Conservation (phyloP, 345 rosid genomes). For the Salix arbutifolia region DNA sequence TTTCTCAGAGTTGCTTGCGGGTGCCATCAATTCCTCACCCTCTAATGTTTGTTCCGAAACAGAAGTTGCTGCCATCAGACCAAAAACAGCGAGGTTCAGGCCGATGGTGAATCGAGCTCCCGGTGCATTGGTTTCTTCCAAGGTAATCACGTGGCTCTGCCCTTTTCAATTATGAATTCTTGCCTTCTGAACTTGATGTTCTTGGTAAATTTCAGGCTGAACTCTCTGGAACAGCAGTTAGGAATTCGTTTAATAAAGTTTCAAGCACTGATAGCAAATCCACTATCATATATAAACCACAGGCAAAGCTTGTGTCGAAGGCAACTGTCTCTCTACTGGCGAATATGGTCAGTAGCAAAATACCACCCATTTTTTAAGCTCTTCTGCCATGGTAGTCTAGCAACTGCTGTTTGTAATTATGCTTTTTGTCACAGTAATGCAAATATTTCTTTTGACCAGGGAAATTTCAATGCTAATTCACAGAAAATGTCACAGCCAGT, state of each 20-base stretch:
- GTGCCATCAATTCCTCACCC: conserved; percentile 48
- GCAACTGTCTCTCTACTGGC: conserved; percentile 70
- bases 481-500: conserved; percentile 25
- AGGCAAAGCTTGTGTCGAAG: conserved; percentile 79
- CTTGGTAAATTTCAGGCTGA: conserved; percentile 40
- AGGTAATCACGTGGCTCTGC: conserved; percentile 34
- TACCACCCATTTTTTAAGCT: neutral
- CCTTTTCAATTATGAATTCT: conserved; percentile 1
- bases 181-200: conserved; percentile 15
- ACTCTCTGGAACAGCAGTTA: conserved; percentile 27
- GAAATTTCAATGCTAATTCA: conserved; percentile 36
- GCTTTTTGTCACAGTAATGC: neutral
- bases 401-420: neutral
- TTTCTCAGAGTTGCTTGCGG: conserved; percentile 69
- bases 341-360: conserved; percentile 57
- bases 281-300: conserved; percentile 66
- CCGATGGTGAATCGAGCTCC: conserved; percentile 35
- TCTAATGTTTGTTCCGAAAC: conserved; percentile 34
- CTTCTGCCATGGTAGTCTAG: neutral
- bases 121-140: conserved; percentile 31
- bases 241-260: conserved; percentile 41
- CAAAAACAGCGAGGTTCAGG: conserved; percentile 69
- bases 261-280: conserved; percentile 35
- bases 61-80: conserved; percentile 60
- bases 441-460: conserved; percentile 33